Base-by-base conservation (phyloP, 768 basidiomycete genomes). In the Naganishia kalamii region DNA sequence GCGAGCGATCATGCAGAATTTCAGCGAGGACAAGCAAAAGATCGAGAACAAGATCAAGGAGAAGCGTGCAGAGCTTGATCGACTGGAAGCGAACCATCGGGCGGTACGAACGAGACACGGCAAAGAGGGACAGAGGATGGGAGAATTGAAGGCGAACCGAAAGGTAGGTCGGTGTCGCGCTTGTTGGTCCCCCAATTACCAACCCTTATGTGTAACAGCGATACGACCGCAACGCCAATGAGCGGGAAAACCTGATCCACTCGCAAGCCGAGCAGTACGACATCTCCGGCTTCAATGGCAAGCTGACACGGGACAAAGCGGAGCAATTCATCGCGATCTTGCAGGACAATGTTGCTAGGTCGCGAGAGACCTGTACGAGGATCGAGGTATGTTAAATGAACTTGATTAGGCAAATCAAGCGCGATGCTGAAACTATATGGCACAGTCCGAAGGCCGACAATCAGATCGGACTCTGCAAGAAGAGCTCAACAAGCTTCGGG, bases 221-320 rank as follows among this genome's bases (percentile, higher is more conserved):
- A 15, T 89, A 94, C 77, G 84, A 86, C 60, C 80, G 83, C 49
- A 86, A 88, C 27, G 78, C 92, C 41, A 70, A 75, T 1, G 85
- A 86, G 4, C 85, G 93, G 32, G 92, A 93, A 74, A 81, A 82
- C 15, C 79, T 87, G 25, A 86, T 97, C 62, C 85, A 84, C 13
- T 84, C 86, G 51, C 84, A 90, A 17, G 83, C 85, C 54, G 80
- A 84, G 37, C 85, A 85, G 68, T 81, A 88, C 70, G 81, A 83
- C 10, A 86, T 97, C 70, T 85, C 85, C 54, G 90, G 89, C 0
- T 92, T 85, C 73, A 85, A 84, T 60, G 54, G 54, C 33, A 57
- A 57, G 35, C 54, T 57, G 23, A 10, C 35, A 6, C 54, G 54
- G 40, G 54, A 57, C 15, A 33, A 35, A 33, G 54, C 32, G 10